Base-by-base conservation (phyloP, 768 basidiomycete species). In the Pisolithus tinctorius region DNA sequence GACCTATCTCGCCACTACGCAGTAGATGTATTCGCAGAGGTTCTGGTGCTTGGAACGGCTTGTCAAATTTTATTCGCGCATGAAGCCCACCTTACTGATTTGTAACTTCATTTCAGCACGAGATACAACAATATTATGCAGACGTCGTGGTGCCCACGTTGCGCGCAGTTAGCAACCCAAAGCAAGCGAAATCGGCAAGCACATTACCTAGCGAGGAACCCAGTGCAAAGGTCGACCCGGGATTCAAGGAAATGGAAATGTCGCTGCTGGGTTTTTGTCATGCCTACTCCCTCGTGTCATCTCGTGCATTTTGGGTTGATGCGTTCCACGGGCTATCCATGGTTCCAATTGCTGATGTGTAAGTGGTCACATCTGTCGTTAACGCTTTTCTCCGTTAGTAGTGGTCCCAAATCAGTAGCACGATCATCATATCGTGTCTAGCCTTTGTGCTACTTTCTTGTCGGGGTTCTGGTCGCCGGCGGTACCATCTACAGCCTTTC, bases 271-370 rank as follows among this genome's bases (percentile, higher is more conserved):
- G 66, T 27, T 67, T 66, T 37, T 67, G 63, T 31, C 66, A 58
- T 27, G 66, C 68, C 4, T 81, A 78, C 58, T 69, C 77, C 2
- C 75, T 93, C 31, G 87, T 94, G 47, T 86, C 84, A 3, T 86
- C 89, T 4, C 76, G 92, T 37, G 85, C 89, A 3, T 94, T 94
- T 68, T 71, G 88, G 53, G 80, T 92, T 54, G 92, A 94, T 65
- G 75, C 79, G 6, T 93, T 81, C 62, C 89, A 91, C 63, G 81
- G 82, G 6, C 70, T 93, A 16, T 78, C 86, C 1, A 86, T 95
- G 78, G 87, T 91, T 17, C 90, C 92, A 4, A 78, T 92, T 55
- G 88, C 88, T 30, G 92, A 93, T 69, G 77, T 78, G 86, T 89
- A 62, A 66, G 83, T 77, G 11, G 20, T 16, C 37, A 16, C 10